Evolutionary conservation across 805 yeast species (phyloP).

Genomic region (Maudiozyma pseudohumilis): DNA sequence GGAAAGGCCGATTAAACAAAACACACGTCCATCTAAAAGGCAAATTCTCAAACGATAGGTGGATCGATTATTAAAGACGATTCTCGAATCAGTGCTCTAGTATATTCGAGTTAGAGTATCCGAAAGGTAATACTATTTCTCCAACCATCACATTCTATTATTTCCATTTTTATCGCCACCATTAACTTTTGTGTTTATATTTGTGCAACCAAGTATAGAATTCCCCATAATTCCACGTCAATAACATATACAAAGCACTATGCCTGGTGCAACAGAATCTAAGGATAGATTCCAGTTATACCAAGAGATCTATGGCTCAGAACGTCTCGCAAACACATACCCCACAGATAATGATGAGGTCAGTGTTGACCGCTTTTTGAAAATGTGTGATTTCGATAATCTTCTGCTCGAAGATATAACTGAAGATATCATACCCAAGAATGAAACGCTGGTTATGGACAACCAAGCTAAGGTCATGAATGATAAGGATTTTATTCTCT

Average conservation of each 20-base stretch:
- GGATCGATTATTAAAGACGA: no score
- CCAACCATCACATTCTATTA: no score
- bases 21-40: no score
- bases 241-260: neutral
- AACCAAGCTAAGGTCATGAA: neutral
- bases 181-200: no score
- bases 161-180: no score
- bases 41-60: no score
- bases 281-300: constrained; percentile 9
- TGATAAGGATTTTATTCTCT: constrained; percentile 4
- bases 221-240: no score
- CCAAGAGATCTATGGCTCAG: constrained; percentile 23
- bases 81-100: no score
- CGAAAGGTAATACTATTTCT: no score
- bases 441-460: neutral
- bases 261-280: neutral
- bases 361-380: constrained; percentile 18
- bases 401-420: constrained; percentile 15
- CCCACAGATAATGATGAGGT: constrained; percentile 1
- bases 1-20: no score
- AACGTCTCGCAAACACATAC: constrained; percentile 18
- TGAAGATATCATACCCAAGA: neutral
- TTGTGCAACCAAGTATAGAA: no score
- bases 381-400: constrained; percentile 14
- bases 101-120: no score